Conservation (phyloP, 345 rosid genomes). For the Euphorbia pulcherrima region DNA sequence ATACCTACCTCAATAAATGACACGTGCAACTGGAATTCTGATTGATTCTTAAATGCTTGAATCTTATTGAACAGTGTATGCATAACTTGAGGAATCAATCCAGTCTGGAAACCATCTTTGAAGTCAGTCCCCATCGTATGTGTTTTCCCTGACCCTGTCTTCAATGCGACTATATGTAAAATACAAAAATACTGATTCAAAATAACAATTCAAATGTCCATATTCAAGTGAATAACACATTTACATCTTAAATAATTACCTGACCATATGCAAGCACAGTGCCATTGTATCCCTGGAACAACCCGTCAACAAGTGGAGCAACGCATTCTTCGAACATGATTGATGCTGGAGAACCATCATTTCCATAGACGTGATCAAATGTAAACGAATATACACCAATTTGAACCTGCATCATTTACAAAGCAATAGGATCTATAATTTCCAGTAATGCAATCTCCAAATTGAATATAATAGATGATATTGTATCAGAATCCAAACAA, state of each 20-base stretch:
- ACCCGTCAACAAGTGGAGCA: slow-evolving; percentile 79
- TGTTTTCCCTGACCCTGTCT: slow-evolving; percentile 99
- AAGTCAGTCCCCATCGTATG: slow-evolving; percentile 94
- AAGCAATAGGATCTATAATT: not conserved
- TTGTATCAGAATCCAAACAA: not conserved
- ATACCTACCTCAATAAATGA: slow-evolving; percentile 87
- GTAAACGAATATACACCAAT: slow-evolving; percentile 94
- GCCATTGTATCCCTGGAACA: slow-evolving; percentile 97
- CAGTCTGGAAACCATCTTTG: slow-evolving; percentile 65
- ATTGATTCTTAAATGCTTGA: slow-evolving; percentile 60
- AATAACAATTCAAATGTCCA: not conserved
- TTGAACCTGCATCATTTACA: slow-evolving; percentile 59
- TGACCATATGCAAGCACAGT: slow-evolving; percentile 98
- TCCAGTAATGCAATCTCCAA: not conserved
- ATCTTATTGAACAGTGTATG: slow-evolving; percentile 68
- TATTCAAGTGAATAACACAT: not conserved
- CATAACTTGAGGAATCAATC: slow-evolving; percentile 85
- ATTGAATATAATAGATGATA: not conserved
- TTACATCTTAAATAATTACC: slow-evolving; percentile 33
- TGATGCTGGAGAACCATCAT: slow-evolving; percentile 60
- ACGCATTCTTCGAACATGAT: slow-evolving; percentile 85
- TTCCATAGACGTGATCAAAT: slow-evolving; percentile 92
- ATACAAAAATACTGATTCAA: slow-evolving; percentile 6
- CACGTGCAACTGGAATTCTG: slow-evolving; percentile 75
- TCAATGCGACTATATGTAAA: slow-evolving; percentile 18